Conservation (phyloP, 306 rosid species). For the Aeschynomene evenia region DNA sequence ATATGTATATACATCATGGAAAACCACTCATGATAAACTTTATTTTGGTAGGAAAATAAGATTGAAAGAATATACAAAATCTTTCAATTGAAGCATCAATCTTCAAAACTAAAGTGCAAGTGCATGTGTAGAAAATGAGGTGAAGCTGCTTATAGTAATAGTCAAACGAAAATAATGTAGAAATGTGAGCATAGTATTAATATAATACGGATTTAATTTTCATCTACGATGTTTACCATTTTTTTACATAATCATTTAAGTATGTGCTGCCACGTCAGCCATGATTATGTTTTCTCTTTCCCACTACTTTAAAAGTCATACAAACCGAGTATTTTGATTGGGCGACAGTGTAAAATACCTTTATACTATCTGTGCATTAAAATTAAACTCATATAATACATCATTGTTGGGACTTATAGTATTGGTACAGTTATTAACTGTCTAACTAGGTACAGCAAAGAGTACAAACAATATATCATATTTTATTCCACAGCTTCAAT, state of each 20-base stretch:
- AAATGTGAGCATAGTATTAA: background rate
- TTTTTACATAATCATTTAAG: too few relatives aligned
- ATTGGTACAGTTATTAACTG: background rate
- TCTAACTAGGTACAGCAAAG: background rate
- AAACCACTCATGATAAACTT: background rate
- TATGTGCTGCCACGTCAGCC: too few relatives aligned
- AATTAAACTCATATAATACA: too few relatives aligned
- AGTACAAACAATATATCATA: background rate
- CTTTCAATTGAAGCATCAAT: conserved; percentile 2
- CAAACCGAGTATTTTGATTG: too few relatives aligned
- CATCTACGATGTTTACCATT: too few relatives aligned
- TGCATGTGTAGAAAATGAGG: background rate
- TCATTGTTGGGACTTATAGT: background rate
- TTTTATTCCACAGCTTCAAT: conserved; percentile 1
- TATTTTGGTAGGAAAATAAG: background rate
- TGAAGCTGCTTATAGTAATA: background rate
- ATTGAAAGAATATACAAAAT: background rate
- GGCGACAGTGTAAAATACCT: too few relatives aligned
- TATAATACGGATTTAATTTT: too few relatives aligned
- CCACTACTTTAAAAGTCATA: too few relatives aligned
- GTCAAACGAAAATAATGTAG: background rate
- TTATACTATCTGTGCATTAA: too few relatives aligned
- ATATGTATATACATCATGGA: background rate
- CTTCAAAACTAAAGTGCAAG: background rate
- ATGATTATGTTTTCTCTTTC: too few relatives aligned